Percentiles rank a stretch among this genome's conserved stretches.
phyloP scores from a whole-genome alignment of 176 grass and related monocot genomes.

The maize (Zea mays) region Zm-B73-REFERENCE-NAM-5.0 NC_050101.1:169701501-169702000 shows the following conservation, averaged over 20 bases:
- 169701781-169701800: constrained; percentile 59
- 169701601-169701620: neutral
- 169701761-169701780: constrained; percentile 87
- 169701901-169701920: constrained; percentile 91
- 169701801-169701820: constrained; percentile 76
- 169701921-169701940: constrained; percentile 81
- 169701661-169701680: constrained; percentile 15
- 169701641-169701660: constrained; percentile 6
- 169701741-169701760: constrained; percentile 63
- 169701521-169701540: constrained; percentile 30
- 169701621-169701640: constrained; percentile 2
- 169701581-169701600: constrained; percentile 10
- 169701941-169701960: constrained; percentile 88
- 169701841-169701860: constrained; percentile 72
- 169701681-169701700: constrained; percentile 53
- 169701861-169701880: constrained; percentile 67
- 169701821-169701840: constrained; percentile 72
- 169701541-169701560: constrained; percentile 19
- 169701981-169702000: constrained; percentile 69
- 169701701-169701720: constrained; percentile 89
- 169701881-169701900: constrained; percentile 90
- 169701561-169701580: neutral
- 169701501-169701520: neutral
- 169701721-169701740: constrained; percentile 79
- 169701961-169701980: constrained; percentile 79